Conservation (phyloP, 2,329 filamentous ascomycete genomes). For the Colletotrichum sp. region DNA sequence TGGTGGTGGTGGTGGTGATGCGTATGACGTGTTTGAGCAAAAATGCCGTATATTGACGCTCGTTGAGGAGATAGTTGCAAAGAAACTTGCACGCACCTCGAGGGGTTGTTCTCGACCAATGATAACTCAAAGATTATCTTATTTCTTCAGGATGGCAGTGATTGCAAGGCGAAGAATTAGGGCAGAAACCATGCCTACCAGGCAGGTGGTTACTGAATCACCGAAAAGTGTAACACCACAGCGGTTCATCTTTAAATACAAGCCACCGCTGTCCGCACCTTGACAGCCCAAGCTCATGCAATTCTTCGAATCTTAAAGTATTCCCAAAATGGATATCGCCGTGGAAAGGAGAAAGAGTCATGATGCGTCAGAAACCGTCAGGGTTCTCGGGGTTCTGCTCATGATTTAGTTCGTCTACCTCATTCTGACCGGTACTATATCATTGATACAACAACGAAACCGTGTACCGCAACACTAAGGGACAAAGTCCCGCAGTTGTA, state of each 20-base stretch:
- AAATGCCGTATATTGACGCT: background rate
- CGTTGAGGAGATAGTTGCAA: too few species aligned
- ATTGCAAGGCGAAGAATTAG: background rate
- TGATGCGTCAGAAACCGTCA: background rate
- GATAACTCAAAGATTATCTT: background rate
- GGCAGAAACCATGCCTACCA: too few species aligned
- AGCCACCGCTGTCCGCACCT: background rate
- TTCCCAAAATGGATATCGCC: background rate
- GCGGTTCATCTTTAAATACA: background rate
- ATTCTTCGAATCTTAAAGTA: background rate
- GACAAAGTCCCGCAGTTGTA: rapidly evolving
- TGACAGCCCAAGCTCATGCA: background rate
- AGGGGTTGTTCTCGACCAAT: background rate
- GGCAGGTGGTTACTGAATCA: background rate
- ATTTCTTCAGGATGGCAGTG: background rate
- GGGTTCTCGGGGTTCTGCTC: background rate
- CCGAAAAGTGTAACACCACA: background rate
- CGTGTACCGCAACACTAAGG: background rate
- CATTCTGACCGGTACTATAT: background rate
- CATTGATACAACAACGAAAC: background rate
- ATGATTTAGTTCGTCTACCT: background rate
- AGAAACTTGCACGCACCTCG: background rate
- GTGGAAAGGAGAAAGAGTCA: background rate
- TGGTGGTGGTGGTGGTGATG: background rate
- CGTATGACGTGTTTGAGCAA: background rate